Base-by-base conservation (phyloP, 257 asterid species). In the Salvia splendens region DNA sequence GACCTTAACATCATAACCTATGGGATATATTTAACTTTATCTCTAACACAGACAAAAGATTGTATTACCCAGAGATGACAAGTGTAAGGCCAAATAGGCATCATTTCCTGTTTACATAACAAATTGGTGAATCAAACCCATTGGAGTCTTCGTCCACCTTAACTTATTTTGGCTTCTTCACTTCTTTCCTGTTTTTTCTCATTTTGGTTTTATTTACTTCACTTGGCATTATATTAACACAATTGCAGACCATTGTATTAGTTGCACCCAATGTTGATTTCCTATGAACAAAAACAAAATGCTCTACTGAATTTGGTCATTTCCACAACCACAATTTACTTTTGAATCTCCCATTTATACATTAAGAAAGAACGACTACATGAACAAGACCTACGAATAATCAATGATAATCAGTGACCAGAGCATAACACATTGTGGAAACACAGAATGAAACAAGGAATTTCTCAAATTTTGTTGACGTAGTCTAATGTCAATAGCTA, bases 61-160 rank as follows among this genome's bases (percentile, higher is more conserved):
- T 76, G 74, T 70, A 62, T 64, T 47, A 16, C 40, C 14, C 10
- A 20, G 15, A 69, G 53, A 43, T 57, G 32, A 48, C 8, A 12
- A 62, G 52, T 40, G 11, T 36, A 50, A 72, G 54, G 76, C 77
- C 61, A 62, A 47, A 73, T 46, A 46, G n/a, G 51, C 51, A 45
- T 11, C 14, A 36, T 3, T 9, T 20, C 4, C 1, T 2, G 2
- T 43, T 70, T 73, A 71, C 52, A 76, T 41, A 81, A 78, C 77
- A 71, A 78, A 65, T 74, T 70, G 69, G 69, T 61, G 75, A 24
- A 78, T 73, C 69, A 68, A 52, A 38, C n/a, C 50, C 53, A 45
- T 74, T 5, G 69, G 81, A 71, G 74, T 74, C 61, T 60, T 78
- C 88, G 81, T 65, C 80, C 54, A 40, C 38, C 41, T 35, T 6